Conservation (phyloP, 139 green algal species). For the Ettlia oleoabundans region DNA sequence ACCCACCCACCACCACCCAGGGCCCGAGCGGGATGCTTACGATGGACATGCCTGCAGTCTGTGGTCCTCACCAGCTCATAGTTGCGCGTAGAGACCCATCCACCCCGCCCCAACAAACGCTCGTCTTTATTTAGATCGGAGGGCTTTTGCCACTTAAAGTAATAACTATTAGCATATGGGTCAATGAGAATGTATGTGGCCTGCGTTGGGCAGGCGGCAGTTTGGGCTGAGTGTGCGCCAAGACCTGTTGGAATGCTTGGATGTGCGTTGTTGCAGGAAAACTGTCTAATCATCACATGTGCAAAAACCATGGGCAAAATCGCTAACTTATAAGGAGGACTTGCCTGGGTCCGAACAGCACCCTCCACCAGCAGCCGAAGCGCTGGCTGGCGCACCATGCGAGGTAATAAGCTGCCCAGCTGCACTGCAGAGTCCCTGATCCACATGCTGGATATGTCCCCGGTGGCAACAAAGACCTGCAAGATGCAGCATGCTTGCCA, state of each 20-base stretch:
- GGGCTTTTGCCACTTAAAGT: slow-evolving; percentile 38
- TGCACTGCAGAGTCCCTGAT: slow-evolving; percentile 62
- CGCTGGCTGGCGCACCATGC: slow-evolving; percentile 44
- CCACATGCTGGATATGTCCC: slow-evolving; percentile 71
- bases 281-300: no score
- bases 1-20: no score
- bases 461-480: slow-evolving; percentile 41
- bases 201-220: no score
- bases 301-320: no score
- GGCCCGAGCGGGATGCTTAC: no score
- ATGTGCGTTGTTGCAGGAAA: no score
- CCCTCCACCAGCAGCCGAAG: slow-evolving; percentile 54
- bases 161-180: slow-evolving; percentile 69
- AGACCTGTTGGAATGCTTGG: no score
- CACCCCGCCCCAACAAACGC: slow-evolving; percentile 47
- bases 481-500: no score
- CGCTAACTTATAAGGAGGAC: no score
- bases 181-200: slow-evolving; percentile 72
- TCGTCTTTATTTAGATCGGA: slow-evolving; percentile 43
- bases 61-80: slow-evolving; percentile 64
- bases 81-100: slow-evolving; percentile 69
- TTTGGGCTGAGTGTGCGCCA: no score
- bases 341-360: slow-evolving; percentile 39
- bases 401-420: slow-evolving; percentile 58
- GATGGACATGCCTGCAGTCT: no score